A percentile compares a stretch with the other conserved stretches of the same genome.
These are phyloP conservation scores for Flueggea neowawraea DNA, from an alignment of 441 rosid genomes.

Conservation along the genomic window DNA sequence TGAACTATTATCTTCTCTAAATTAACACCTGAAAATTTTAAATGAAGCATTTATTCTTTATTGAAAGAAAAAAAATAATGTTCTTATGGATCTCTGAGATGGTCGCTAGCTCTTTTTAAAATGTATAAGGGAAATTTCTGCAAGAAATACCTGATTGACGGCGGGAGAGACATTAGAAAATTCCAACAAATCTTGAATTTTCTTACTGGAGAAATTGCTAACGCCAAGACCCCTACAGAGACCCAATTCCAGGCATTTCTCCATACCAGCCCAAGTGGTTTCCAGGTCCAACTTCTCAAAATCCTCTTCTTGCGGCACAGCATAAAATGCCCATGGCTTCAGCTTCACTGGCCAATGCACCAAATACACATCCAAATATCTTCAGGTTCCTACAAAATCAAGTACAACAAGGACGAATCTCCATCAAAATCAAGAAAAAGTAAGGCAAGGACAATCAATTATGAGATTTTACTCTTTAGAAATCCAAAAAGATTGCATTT, in stretches of 20 bases:
- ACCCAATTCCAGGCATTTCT: conserved; percentile 72
- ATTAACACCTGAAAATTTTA: too few species aligned
- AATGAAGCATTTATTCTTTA: too few species aligned
- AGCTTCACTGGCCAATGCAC: conserved; percentile 95
- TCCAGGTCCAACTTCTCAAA: conserved; percentile 61
- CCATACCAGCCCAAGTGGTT: conserved; percentile 78
- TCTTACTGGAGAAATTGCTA: conserved; percentile 81
- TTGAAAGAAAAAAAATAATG: too few species aligned
- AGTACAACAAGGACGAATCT: too few species aligned
- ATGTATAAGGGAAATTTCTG: not conserved
- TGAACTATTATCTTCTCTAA: too few species aligned
- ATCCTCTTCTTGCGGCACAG: conserved; percentile 73
- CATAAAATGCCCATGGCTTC: conserved; percentile 49
- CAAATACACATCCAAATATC: conserved; percentile 72
- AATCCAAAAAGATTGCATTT: conserved; percentile 1
- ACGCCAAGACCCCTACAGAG: conserved; percentile 77
- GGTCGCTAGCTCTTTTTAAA: not conserved
- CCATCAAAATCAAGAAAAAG: not conserved
- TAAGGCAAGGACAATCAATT: not conserved
- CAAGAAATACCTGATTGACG: conserved; percentile 54
- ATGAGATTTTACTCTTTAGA: not conserved
- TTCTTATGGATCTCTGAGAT: too few species aligned
- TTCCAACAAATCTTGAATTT: conserved; percentile 42
- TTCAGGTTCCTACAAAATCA: conserved; percentile 43
- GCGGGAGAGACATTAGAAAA: conserved; percentile 66